Conservation (phyloP, 2,329 filamentous ascomycete genomes). For the Dactylellina haptotyla region DNA sequence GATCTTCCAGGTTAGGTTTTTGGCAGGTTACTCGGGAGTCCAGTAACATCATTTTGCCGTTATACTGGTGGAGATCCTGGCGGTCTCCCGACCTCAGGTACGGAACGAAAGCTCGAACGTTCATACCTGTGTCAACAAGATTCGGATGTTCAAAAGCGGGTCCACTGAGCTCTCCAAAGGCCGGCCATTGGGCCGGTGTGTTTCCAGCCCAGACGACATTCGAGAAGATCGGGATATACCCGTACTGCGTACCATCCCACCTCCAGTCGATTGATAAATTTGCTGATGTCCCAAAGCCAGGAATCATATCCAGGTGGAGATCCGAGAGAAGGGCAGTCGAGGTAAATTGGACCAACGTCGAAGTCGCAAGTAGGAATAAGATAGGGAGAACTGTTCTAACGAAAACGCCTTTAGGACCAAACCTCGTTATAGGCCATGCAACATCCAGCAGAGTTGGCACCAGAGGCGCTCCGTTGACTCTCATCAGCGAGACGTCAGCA, state of each 20-base stretch:
- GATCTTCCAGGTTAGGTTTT: slow-evolving; percentile 2
- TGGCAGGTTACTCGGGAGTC: slow-evolving; percentile 25
- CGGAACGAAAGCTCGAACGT: slow-evolving; percentile 17
- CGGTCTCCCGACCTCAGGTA: neutral
- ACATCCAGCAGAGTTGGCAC: slow-evolving; percentile 11
- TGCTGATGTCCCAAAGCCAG: neutral
- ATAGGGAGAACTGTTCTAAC: slow-evolving; percentile 22
- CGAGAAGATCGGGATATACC: neutral
- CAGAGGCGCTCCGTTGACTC: slow-evolving; percentile 14
- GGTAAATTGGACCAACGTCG: slow-evolving; percentile 19
- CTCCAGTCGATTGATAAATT: slow-evolving; percentile 21
- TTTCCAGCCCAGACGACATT: slow-evolving; percentile 22
- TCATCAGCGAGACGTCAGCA: slow-evolving; percentile 21
- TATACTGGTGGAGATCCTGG: neutral
- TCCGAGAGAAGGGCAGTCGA: slow-evolving; percentile 22
- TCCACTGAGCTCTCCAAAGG: slow-evolving; percentile 16
- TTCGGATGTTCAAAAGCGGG: neutral
- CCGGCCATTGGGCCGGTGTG: slow-evolving; percentile 12
- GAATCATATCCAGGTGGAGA: neutral
- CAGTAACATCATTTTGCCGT: slow-evolving; percentile 1
- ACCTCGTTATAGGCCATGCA: slow-evolving; percentile 13
- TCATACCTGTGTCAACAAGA: slow-evolving; percentile 15
- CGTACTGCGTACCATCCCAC: neutral
- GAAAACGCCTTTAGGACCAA: slow-evolving; percentile 12
- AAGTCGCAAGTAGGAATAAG: neutral